These are phyloP conservation scores for Clavulina sp. DNA, from an alignment of 768 basidiomycete genomes.

Conservation along the genomic window DNA sequence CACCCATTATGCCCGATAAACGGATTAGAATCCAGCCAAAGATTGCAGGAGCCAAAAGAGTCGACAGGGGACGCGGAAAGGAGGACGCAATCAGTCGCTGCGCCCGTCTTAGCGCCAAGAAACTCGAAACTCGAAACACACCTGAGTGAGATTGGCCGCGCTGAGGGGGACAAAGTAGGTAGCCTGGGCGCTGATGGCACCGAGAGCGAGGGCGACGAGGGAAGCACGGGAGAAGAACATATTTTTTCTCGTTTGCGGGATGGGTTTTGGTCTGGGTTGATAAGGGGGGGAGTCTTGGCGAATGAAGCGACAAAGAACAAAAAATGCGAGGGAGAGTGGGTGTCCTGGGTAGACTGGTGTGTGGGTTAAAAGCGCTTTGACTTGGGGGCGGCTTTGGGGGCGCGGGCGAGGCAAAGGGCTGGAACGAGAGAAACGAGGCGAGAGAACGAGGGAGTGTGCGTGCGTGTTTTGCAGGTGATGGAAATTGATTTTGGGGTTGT, in stretches of 20 bases:
- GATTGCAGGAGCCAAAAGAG: background rate
- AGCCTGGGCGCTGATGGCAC: background rate
- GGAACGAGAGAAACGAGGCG: no score
- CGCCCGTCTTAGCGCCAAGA: background rate
- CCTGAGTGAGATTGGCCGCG: no score
- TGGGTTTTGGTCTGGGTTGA: background rate
- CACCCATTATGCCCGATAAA: background rate
- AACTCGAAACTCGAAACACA: no score
- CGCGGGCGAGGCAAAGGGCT: background rate
- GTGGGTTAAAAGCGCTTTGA: background rate
- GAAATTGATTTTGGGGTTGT: background rate
- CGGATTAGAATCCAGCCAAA: background rate
- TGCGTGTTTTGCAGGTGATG: background rate
- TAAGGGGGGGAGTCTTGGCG: no score
- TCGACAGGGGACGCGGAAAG: no score
- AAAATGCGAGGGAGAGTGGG: background rate
- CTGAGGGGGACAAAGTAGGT: no score
- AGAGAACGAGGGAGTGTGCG: background rate
- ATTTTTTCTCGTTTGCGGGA: background rate
- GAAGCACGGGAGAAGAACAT: background rate
- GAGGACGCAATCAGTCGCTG: background rate
- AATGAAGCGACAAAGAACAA: background rate
- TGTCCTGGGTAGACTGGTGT: background rate
- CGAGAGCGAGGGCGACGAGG: background rate
- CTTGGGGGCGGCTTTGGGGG: background rate